phyloP scores from a whole-genome alignment of 1,139 yeast species.

The Kodamaea ohmeri region DNA sequence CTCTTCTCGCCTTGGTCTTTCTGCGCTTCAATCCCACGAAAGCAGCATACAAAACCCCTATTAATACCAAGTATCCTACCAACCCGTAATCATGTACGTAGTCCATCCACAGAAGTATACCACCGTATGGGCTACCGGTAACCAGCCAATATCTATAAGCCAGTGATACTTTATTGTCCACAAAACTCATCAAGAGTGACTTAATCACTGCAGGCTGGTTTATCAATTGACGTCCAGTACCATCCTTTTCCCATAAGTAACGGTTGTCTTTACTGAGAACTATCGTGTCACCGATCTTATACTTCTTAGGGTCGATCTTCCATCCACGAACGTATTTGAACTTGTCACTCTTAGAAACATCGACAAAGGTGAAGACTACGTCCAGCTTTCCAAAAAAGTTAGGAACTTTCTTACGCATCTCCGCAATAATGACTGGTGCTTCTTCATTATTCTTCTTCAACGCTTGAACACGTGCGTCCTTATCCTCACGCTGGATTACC shows the following conservation, averaged over 20 bases:
- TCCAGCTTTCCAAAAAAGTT: constrained; percentile 44
- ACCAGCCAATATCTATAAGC: constrained; percentile 18
- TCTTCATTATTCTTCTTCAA: constrained; percentile 45
- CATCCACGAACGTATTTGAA: constrained; percentile 40
- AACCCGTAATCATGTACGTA: constrained; percentile 43
- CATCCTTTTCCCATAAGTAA: constrained; percentile 33
- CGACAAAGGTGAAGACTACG: constrained; percentile 51
- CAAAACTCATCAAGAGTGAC: constrained; percentile 30
- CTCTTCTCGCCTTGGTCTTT: constrained; percentile 1
- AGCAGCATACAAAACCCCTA: constrained; percentile 12
- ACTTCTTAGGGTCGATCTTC: constrained; percentile 33
- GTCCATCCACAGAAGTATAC: constrained; percentile 41
- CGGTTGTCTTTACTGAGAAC: constrained; percentile 32
- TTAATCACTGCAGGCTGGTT: constrained; percentile 31
- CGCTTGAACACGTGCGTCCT: constrained; percentile 39
- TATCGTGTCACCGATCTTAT: constrained; percentile 44
- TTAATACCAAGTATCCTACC: constrained; percentile 37
- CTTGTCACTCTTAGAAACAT: constrained; percentile 37
- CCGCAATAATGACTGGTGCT: constrained; percentile 39
- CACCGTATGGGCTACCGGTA: constrained; percentile 46
- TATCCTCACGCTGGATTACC: constrained; percentile 36
- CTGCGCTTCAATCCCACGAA: constrained; percentile 2
- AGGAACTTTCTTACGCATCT: constrained; percentile 49
- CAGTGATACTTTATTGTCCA: constrained; percentile 21
- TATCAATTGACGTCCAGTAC: constrained; percentile 26